A percentile compares a stretch with the other conserved stretches of the same genome.
phyloP scores from a whole-genome alignment of 306 rosid species.

The Malus sieversii region DNA sequence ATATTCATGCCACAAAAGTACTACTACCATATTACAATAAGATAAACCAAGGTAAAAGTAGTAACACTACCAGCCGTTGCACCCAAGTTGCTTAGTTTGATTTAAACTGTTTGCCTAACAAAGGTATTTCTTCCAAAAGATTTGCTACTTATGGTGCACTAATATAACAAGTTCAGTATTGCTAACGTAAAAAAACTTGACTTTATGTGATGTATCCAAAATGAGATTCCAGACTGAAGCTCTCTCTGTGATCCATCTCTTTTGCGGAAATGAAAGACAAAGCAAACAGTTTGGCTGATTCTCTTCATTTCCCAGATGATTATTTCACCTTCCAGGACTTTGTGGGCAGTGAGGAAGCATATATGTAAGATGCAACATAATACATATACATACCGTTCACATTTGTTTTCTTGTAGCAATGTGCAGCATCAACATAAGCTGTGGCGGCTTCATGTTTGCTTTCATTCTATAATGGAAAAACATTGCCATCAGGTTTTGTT shows the following conservation, averaged over 20 bases:
- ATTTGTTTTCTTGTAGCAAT: conserved; percentile 77
- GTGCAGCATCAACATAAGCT: conserved; percentile 87
- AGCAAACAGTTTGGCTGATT: not conserved
- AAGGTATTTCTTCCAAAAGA: not conserved
- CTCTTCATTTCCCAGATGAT: not conserved
- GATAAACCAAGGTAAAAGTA: not conserved
- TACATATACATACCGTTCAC: conserved; percentile 49
- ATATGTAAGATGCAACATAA: not conserved
- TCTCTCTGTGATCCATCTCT: not conserved
- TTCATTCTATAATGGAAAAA: conserved; percentile 45
- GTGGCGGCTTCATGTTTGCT: conserved; percentile 96
- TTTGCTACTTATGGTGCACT: not conserved
- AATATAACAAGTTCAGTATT: not conserved
- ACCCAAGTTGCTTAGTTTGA: not conserved
- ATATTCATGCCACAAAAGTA: not conserved
- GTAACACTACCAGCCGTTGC: not conserved
- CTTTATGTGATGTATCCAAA: not conserved
- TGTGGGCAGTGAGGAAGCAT: not conserved
- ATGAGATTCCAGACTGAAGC: not conserved
- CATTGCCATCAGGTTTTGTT: not conserved
- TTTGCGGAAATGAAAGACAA: not conserved
- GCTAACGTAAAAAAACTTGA: not conserved
- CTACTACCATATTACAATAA: not conserved
- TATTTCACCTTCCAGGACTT: not conserved
- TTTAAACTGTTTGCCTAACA: not conserved